Evolutionary conservation across 2,329 filamentous ascomycete genomes (phyloP), one percentile per base, ranked within the genome.

Genomic region (Arthrobotrys musiformis): DNA sequence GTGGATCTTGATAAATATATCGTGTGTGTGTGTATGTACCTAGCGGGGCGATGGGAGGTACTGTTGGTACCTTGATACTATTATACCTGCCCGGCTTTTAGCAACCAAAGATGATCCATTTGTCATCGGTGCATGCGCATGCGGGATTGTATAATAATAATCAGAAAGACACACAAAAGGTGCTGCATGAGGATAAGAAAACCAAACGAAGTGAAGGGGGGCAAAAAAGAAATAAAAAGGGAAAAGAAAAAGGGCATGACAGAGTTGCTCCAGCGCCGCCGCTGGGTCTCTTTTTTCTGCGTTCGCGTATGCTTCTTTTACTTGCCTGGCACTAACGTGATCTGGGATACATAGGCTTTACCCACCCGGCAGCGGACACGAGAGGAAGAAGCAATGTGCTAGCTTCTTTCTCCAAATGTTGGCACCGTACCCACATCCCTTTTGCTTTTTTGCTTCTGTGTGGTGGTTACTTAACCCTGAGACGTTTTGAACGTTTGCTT

Each of bases 321-420:
- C 30, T 46, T 66, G 61, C 42, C 62, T 77, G n/a, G 66, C 54
- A 70, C 73, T 77, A 77, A 77, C 73, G 66, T 77, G 73, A 77
- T 77, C 73, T 77, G 66, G 73, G 73, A 77, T 77, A 64, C 72
- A 69, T 63, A 77, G 73, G 73, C 73, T 77, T 70, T 70, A 66
- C 73, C 72, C 73, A 70, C 73, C 66, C 66, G 73, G 73, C 73
- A 77, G 66, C 73, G 66, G 73, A 77, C 73, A 77, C 73, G 66
- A 77, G 66, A 50, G 24, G 64, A 66, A 61, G 26, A 72, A 70
- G 67, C 56, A 70, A 70, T 30, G 67, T 70, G 56, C 30, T 70
- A 70, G 66, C 30, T 24, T 33, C 7, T 42, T n/a, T 37, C 9
- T 54, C 58, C 33, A 42, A 63, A 63, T 62, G 58, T 62, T 70